A percentile compares a stretch with the other conserved stretches of the same genome.
Evolutionary conservation across 352 stramenopile species (phyloP).

Genomic region (Pythium aquatile): DNA sequence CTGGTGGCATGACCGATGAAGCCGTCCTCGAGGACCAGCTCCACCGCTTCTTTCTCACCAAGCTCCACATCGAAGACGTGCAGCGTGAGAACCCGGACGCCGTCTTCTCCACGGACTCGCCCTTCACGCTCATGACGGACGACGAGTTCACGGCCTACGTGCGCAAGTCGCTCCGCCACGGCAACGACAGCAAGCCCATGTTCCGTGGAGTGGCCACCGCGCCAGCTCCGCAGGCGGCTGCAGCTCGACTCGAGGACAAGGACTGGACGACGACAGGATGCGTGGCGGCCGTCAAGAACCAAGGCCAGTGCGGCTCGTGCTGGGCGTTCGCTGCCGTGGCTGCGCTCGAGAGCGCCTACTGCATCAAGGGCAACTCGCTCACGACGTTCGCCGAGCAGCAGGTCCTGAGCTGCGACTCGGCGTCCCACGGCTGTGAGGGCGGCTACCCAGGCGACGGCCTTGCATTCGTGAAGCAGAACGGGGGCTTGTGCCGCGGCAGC

Average conservation of each 20-base stretch:
- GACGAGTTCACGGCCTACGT: slow-evolving; percentile 62
- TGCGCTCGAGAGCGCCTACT: slow-evolving; percentile 89
- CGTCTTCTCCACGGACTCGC: slow-evolving; percentile 60
- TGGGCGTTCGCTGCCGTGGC: slow-evolving; percentile 96
- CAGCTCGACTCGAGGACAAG: slow-evolving; percentile 24
- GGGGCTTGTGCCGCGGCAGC: slow-evolving; percentile 77
- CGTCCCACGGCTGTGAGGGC: slow-evolving; percentile 87
- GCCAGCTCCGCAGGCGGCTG: slow-evolving; percentile 12
- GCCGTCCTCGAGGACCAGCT: slow-evolving; percentile 41
- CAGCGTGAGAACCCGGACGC: slow-evolving; percentile 56
- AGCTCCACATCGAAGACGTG: slow-evolving; percentile 52
- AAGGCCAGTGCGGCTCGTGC: slow-evolving; percentile 97
- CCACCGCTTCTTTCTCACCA: slow-evolving; percentile 58
- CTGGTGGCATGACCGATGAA: slow-evolving; percentile 14
- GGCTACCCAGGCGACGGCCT: slow-evolving; percentile 88
- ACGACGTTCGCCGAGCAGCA: slow-evolving; percentile 92
- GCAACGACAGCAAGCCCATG: slow-evolving; percentile 5
- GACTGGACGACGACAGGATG: slow-evolving; percentile 68
- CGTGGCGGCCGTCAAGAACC: slow-evolving; percentile 90
- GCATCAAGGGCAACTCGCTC: slow-evolving; percentile 67
- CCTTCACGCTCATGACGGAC: slow-evolving; percentile 73
- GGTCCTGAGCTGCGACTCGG: slow-evolving; percentile 87
- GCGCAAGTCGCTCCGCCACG: slow-evolving; percentile 37
- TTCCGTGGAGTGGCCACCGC: background rate
- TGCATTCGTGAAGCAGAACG: slow-evolving; percentile 77